Conservation (phyloP, 139 green algal species). For the Coelastrella sp. region DNA sequence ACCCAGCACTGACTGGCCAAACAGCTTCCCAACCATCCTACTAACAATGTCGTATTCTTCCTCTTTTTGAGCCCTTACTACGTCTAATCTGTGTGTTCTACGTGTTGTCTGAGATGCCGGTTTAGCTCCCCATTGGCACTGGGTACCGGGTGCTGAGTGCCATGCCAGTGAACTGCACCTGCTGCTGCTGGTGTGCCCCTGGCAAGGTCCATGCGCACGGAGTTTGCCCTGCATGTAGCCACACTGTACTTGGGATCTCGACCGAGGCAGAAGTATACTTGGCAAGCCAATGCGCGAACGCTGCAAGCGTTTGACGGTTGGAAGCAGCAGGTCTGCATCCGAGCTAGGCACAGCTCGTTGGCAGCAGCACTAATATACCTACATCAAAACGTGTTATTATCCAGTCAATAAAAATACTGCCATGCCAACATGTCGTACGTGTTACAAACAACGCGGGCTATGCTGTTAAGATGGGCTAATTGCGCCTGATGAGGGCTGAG, state of each 20-base stretch:
- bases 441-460: no score
- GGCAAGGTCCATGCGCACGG: neutral
- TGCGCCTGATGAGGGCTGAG: no score
- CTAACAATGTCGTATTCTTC: constrained; percentile 48
- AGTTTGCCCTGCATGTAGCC: neutral
- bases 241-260: no score
- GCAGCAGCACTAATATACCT: no score
- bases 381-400: no score
- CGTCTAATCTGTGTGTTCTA: neutral
- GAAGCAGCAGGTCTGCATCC: neutral
- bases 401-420: no score
- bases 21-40: constrained; percentile 48
- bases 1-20: constrained; percentile 46
- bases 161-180: neutral
- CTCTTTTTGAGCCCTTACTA: neutral
- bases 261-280: no score
- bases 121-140: neutral
- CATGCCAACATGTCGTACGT: no score
- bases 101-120: neutral
- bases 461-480: no score
- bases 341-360: no score
- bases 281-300: neutral
- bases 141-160: neutral
- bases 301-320: neutral
- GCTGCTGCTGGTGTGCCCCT: neutral